Evolutionary conservation across 2,329 filamentous ascomycete species (phyloP), one percentile per base, ranked within the genome.

Genomic region (Fonsecaea pedrosoi): DNA sequence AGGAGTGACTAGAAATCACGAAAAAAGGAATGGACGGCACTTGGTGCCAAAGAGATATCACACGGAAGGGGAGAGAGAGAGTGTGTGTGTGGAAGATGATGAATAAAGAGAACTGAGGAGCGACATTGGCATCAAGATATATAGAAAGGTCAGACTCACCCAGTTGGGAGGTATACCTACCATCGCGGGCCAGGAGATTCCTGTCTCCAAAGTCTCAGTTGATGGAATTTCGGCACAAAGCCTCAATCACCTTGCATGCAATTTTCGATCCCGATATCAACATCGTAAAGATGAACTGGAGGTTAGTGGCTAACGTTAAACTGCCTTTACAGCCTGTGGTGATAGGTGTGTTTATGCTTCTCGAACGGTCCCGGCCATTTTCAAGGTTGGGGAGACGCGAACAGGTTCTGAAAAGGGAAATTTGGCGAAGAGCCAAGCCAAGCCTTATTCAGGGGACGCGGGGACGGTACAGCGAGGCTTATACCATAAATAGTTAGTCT

Each of bases 1-100:
- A 61, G 15, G 58, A 61, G 58, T 54, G 58, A 54, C 45, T 61
- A 54, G 45, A 54, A 54, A 61, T 15, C 4, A 32, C 30, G 18
- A 25, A 7, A 61, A 61, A 61, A 61, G 7, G 58, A 61, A 10
- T 61, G 58, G 45, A 61, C 58, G 58, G 58, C 58, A 61, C 58
- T 30, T 37, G 35, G 45, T 61, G 58, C 58, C 58, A 54, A 61
- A 37, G 18, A 3, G 18, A 40, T 7, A n/a, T 12, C 21, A 54
- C 45, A 35, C 58, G 38, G 35, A 54, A 45, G 9, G 9, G 32
- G 34, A 38, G 59, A 40, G 40, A 45, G 35, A 15, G 40, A 45
- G 35, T 10, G 37, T 30, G 30, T 32, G 30, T 32, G 30, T 32
- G 10, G 32, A 60, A 2, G 50, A 50, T 18, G 38, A 50, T 38